Evolutionary conservation across 768 basidiomycete genomes (phyloP).

Genomic region (Phylloporus sp.): DNA sequence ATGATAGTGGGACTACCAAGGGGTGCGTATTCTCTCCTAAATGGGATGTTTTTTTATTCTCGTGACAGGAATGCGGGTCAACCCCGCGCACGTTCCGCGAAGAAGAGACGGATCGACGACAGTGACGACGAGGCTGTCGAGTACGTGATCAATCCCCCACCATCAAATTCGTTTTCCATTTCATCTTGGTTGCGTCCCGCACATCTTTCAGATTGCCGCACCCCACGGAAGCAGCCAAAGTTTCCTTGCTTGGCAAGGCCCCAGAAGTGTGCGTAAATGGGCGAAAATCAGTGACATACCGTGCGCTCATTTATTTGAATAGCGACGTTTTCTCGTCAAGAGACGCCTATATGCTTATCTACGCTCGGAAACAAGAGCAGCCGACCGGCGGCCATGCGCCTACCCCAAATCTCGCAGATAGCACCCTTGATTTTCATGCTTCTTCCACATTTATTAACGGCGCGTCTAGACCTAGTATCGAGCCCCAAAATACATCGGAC

Average conservation of each 20-base stretch:
- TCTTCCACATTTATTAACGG: conserved; percentile 18
- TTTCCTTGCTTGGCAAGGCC: conserved; percentile 20
- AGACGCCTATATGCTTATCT: conserved; percentile 96
- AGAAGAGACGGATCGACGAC: conserved; percentile 51
- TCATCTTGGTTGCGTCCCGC: conserved; percentile 12
- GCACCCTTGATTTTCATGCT: conserved; percentile 15
- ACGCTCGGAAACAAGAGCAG: conserved; percentile 44
- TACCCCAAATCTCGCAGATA: conserved; percentile 13
- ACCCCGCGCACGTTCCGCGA: conserved; percentile 38
- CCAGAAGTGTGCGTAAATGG: conserved; percentile 75
- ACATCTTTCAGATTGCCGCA: conserved; percentile 18
- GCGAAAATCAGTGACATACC: conserved; percentile 54
- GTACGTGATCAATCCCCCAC: conserved; percentile 22
- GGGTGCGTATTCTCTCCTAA: conserved; percentile 22
- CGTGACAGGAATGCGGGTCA: conserved; percentile 24
- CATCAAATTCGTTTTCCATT: conserved; percentile 14
- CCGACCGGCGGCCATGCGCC: conserved; percentile 12
- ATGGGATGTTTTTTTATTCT: neutral
- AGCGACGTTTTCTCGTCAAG: conserved; percentile 60
- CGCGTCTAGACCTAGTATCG: conserved; percentile 12
- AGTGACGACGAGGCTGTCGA: conserved; percentile 48
- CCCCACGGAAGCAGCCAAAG: conserved; percentile 18
- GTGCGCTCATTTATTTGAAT: conserved; percentile 18
- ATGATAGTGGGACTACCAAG: conserved; percentile 20
- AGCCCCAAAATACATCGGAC: conserved; percentile 7